A percentile compares a stretch with the other conserved stretches of the same genome.
Conservation (phyloP, 306 rosid species). For the Pachyrhizus erosus region DNA sequence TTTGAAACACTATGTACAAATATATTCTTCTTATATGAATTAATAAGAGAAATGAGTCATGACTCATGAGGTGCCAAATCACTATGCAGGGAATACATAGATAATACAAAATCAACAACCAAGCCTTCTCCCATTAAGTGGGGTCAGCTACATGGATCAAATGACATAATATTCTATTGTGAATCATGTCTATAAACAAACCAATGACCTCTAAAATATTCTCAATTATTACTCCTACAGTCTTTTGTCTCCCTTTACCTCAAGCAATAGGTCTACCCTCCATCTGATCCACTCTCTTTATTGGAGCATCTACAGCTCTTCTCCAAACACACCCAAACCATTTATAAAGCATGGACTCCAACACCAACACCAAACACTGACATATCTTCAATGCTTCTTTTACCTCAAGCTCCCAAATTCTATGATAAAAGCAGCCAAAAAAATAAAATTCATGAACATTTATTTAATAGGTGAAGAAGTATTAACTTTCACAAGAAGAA, state of each 20-base stretch:
- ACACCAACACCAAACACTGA: not conserved
- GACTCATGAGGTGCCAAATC: conserved; percentile 9
- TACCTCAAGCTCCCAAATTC: no score
- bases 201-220: not conserved
- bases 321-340: not conserved
- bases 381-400: not conserved
- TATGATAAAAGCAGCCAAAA: not conserved
- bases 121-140: not conserved
- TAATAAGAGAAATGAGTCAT: conserved; percentile 2
- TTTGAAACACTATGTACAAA: conserved; percentile 4
- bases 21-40: not conserved
- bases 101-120: not conserved
- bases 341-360: not conserved
- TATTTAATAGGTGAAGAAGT: not conserved
- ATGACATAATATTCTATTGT: not conserved
- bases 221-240: not conserved
- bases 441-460: not conserved
- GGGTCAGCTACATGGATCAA: not conserved
- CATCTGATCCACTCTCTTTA: not conserved
- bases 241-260: not conserved
- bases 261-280: not conserved
- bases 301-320: not conserved
- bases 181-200: not conserved
- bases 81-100: conserved; percentile 4
- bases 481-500: not conserved